Percentiles rank a stretch among this genome's conserved stretches.
phyloP scores from a whole-genome alignment of 768 basidiomycete species.

The Pholiota conissans region DNA sequence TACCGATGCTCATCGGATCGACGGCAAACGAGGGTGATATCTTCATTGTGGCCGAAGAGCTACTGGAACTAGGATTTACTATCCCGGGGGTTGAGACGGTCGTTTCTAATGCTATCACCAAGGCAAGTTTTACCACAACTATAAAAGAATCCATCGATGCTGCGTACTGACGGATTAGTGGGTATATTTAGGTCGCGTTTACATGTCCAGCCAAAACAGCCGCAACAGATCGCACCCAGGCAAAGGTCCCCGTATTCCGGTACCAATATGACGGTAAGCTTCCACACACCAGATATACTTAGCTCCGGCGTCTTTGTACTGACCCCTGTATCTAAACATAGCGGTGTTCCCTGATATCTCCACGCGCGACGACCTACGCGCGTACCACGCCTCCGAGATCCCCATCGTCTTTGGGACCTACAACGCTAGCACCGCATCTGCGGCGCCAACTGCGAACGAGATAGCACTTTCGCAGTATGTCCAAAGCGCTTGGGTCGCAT shows the following conservation, averaged over 20 bases:
- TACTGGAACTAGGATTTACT: conserved; percentile 24
- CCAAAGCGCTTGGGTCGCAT: conserved; percentile 41
- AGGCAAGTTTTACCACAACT: conserved; percentile 18
- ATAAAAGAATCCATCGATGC: background rate
- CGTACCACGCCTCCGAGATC: conserved; percentile 39
- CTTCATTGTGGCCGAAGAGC: conserved; percentile 28
- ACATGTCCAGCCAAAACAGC: conserved; percentile 31
- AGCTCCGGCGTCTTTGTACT: background rate
- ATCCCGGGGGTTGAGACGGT: conserved; percentile 30
- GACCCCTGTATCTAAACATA: conserved; percentile 3
- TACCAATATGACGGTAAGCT: conserved; percentile 28
- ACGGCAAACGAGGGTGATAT: conserved; percentile 36
- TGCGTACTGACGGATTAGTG: background rate
- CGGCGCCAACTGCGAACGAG: conserved; percentile 20
- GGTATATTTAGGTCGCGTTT: conserved; percentile 21
- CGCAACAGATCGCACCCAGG: conserved; percentile 25
- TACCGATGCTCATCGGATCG: conserved; percentile 31
- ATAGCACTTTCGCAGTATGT: conserved; percentile 34
- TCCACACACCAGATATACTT: background rate
- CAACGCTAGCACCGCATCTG: conserved; percentile 22
- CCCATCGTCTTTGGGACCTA: conserved; percentile 40
- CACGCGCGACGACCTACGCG: conserved; percentile 30
- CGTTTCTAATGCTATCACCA: conserved; percentile 28
- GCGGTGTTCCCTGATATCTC: conserved; percentile 39
- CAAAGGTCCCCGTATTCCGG: conserved; percentile 29